phyloP scores from a whole-genome alignment of 257 asterid species.

The Capsicum chinense region DNA sequence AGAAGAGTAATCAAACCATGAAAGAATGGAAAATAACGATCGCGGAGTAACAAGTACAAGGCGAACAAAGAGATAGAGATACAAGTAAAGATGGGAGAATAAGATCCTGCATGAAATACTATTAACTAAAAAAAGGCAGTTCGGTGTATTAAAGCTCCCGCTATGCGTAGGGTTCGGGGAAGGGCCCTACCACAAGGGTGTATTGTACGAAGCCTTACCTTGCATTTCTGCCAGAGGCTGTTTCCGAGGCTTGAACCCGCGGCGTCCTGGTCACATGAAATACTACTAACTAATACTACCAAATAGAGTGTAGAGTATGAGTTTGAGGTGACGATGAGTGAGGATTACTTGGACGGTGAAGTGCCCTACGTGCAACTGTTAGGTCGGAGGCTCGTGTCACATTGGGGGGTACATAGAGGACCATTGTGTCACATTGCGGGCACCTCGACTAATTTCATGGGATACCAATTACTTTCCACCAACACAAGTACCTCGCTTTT shows the following conservation, averaged over 20 bases:
- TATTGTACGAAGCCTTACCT: no score
- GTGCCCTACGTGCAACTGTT: not conserved
- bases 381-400: not conserved
- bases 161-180: no score
- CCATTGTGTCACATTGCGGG: not conserved
- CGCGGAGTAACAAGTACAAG: not conserved
- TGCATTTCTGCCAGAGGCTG: no score
- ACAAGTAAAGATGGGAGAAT: not conserved
- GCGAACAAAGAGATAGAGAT: not conserved
- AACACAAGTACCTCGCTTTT: not conserved
- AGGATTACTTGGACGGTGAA: not conserved
- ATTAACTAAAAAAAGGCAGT: not conserved
- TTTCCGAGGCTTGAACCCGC: no score
- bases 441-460: not conserved
- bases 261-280: not conserved
- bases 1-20: no score
- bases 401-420: not conserved
- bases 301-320: not conserved
- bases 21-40: not conserved
- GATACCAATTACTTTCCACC: not conserved
- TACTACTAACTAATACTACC: not conserved
- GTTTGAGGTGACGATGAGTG: not conserved
- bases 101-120: not conserved
- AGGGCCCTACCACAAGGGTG: no score
- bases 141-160: no score